Evolutionary conservation across 2,329 filamentous ascomycete species (phyloP), one percentile per base, ranked within the genome.

Genomic region (Pseudodiploospora longispora): DNA sequence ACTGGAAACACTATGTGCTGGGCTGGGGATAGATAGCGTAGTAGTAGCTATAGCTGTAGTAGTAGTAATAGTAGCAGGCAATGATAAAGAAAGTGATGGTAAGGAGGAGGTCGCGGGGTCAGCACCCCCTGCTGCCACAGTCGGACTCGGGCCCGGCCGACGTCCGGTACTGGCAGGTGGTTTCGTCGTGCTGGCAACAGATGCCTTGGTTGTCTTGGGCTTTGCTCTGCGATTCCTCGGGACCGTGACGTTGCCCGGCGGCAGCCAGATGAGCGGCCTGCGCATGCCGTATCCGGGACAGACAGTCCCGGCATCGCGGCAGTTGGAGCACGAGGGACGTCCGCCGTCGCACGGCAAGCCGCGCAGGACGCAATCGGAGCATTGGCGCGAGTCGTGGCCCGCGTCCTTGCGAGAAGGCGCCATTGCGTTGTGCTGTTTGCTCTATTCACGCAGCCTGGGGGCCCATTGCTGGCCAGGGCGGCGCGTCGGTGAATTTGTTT

Each of bases 301-400:
- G 3, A 59, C 54, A 5, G 62, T 59, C 4, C 59, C 59, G 3
- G 52, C 49, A 0, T 38, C 46, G 27, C 55, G 52, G 41, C 66
- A 69, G 42, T 61, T 61, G 27, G 59, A 61, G 51, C 66, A 69
- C 34, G 54, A 51, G 4, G 66, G 65, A 8, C 47, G 56, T 9
- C 49, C 50, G 10, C 58, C 60, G 48, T 69, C 66, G 46, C 66
- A 69, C 12, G 65, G 62, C 5, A 67, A 48, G 4, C 58, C 51
- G 1, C 64, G 63, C 10, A 65, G 60, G 27, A 56, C 61, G 44
- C 66, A 69, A 47, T 68, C 66, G 66, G 64, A 69, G 50, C 66
- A 69, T 41, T 65, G 62, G 39, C 29, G 40, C 19, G 19, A 19
- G 19, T 19, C 19, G 19, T 19, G 3, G 19, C 19, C 19, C 19